Base-by-base conservation (phyloP, 1,139 yeast species). In the Tardiomyces digboiensis region DNA sequence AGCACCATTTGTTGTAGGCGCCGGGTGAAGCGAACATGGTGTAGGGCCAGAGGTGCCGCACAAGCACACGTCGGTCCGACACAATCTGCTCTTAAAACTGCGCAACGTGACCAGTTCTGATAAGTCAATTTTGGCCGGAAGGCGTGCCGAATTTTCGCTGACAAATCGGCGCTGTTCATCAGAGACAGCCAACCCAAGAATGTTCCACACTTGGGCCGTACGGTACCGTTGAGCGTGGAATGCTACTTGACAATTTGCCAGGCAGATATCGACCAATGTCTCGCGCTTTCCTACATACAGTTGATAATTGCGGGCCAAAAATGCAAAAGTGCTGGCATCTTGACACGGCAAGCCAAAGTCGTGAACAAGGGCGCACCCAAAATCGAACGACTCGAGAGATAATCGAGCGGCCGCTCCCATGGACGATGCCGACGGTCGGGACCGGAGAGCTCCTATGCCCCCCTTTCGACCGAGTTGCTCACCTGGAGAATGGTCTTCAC, bases 161-260 rank as follows among this genome's bases (percentile, higher is more conserved):
- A 50, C 41, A 39, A 59, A 62, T 26, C 47, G 47, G 12, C 45
- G 50, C 21, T 57, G 51, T 21, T 76, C 77, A 56, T 78, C 75
- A 13, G 68, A 66, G 2, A 82, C 61, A 13, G 81, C 70, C 16
- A 74, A 75, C 2, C 76, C 76, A 2, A 84, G 62, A n/a, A 81
- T 70, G 46, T 72, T 65, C 94, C 94, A 84, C 0, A 79, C 71
- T 57, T 82, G 88, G 42, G 82, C 71, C 42, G 81, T 82, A 45
- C 86, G 64, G 47, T 67, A 69, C 44, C 71, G 63, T 13, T 72
- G 71, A 1, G 72, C 81, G 40, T 70, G 65, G 0, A 72, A 74
- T 1, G 89, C 86, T 2, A 76, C 68, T 29, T 68, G 65, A 1
- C 86, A 76, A 57, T 84, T 84, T 48, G 74, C 64, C 38, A 70